Percentiles rank a stretch among this genome's conserved stretches.
Conservation (phyloP, 1,139 yeast species). For the Scheffersomyces stambukii region DNA sequence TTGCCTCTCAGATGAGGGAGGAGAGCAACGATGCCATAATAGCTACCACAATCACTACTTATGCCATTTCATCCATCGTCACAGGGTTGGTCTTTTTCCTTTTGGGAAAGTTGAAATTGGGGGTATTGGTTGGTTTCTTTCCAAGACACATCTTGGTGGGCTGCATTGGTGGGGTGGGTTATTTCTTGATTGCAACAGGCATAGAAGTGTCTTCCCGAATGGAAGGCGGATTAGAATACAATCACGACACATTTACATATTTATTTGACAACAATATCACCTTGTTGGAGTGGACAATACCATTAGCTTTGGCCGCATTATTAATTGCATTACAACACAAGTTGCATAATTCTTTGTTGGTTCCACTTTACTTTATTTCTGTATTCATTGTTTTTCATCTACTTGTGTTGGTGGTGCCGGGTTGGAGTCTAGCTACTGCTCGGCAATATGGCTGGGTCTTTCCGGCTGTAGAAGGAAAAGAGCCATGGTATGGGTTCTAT, state of each 20-base stretch:
- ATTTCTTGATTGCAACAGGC: slow-evolving; percentile 85
- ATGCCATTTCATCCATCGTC: slow-evolving; percentile 74
- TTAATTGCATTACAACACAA: slow-evolving; percentile 61
- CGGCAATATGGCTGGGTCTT: slow-evolving; percentile 85
- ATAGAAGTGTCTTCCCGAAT: slow-evolving; percentile 82
- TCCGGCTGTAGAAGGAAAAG: slow-evolving; percentile 56
- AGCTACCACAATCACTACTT: slow-evolving; percentile 84
- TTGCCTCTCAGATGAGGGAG: slow-evolving; percentile 54
- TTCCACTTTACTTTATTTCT: slow-evolving; percentile 74
- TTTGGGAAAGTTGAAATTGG: slow-evolving; percentile 76
- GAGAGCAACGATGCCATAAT: slow-evolving; percentile 55
- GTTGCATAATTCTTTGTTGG: slow-evolving; percentile 68
- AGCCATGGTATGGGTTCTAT: slow-evolving; percentile 90
- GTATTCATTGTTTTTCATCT: slow-evolving; percentile 70
- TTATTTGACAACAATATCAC: slow-evolving; percentile 37
- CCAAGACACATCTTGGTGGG: slow-evolving; percentile 96
- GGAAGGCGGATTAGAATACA: slow-evolving; percentile 68
- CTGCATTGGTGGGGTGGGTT: slow-evolving; percentile 98
- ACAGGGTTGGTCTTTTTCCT: slow-evolving; percentile 79
- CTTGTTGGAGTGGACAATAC: slow-evolving; percentile 68
- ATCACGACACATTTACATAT: slow-evolving; percentile 48
- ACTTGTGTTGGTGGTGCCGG: slow-evolving; percentile 60
- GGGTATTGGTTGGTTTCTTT: slow-evolving; percentile 87
- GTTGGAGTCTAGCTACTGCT: slow-evolving; percentile 56
- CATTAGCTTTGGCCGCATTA: slow-evolving; percentile 57